A percentile compares a stretch with the other conserved stretches of the same genome.
phyloP scores from a whole-genome alignment of 257 asterid species.

The Gentiana macrophylla region DNA sequence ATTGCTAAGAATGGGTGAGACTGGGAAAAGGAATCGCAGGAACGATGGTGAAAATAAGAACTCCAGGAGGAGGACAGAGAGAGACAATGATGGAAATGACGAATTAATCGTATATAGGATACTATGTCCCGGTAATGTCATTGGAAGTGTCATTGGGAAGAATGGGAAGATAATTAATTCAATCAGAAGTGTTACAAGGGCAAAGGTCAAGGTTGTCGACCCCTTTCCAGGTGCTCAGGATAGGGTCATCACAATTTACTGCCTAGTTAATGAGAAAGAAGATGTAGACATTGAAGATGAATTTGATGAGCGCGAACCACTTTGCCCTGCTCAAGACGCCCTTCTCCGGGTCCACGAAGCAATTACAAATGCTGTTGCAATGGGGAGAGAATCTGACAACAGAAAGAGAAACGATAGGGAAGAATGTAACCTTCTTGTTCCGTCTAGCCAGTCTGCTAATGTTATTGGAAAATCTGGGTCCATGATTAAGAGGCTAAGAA shows the following conservation, averaged over 20 bases:
- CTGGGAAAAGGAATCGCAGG: conserved; percentile 57
- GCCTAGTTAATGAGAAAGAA: conserved; percentile 66
- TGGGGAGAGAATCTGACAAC: conserved; percentile 50
- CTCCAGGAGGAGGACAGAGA: conserved; percentile 66
- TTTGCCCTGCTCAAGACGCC: conserved; percentile 91
- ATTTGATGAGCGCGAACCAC: conserved; percentile 41
- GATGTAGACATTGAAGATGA: conserved; percentile 67
- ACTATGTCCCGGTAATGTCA: conserved; percentile 62
- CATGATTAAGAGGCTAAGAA: conserved; percentile 70
- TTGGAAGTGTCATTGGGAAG: conserved; percentile 95
- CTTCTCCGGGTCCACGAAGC: conserved; percentile 70
- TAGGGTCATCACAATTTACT: conserved; percentile 64
- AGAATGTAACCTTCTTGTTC: conserved; percentile 85
- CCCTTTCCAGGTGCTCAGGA: conserved; percentile 85
- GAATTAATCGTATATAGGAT: conserved; percentile 79
- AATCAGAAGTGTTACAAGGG: conserved; percentile 66
- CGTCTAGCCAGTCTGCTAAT: conserved; percentile 85
- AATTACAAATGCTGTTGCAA: conserved; percentile 58
- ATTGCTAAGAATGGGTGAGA: conserved; percentile 43
- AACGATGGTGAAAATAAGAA: conserved; percentile 48
- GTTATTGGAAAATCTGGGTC: conserved; percentile 88
- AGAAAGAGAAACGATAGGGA: conserved; percentile 42
- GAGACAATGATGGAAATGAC: conserved; percentile 51
- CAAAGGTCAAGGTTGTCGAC: conserved; percentile 90
- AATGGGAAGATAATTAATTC: conserved; percentile 88